These are phyloP conservation scores for Haplosporangium sp. DNA, from an alignment of 371 early-diverging fungal genomes.

Conservation along the genomic window DNA sequence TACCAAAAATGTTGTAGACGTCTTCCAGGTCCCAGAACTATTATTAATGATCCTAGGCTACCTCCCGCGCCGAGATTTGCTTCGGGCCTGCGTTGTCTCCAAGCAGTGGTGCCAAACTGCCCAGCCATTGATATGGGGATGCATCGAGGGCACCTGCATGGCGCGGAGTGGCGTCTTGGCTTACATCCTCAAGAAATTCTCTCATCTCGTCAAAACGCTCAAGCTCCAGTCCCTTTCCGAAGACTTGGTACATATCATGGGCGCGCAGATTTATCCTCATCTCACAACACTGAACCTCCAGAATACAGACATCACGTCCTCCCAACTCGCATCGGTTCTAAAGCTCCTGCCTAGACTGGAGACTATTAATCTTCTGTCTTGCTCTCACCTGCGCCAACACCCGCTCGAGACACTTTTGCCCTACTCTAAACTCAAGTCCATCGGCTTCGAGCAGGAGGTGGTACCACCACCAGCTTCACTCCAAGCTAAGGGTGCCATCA, in stretches of 20 bases:
- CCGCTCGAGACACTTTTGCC: constrained; percentile 7
- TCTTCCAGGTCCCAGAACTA: constrained; percentile 18
- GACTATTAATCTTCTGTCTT: constrained; percentile 10
- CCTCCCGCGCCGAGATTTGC: neutral
- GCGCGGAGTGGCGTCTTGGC: neutral
- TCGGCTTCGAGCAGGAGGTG: constrained; percentile 10
- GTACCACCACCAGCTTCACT: neutral
- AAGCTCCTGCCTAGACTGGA: constrained; percentile 1
- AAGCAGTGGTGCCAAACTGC: constrained; percentile 5
- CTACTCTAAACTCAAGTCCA: constrained; percentile 18
- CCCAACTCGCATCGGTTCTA: constrained; percentile 2
- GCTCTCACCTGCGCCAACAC: neutral
- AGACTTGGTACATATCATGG: neutral
- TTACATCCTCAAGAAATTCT: too few species aligned
- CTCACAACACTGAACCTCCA: constrained; percentile 8
- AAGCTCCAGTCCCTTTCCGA: too few species aligned
- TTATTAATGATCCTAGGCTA: neutral
- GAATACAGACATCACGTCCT: neutral
- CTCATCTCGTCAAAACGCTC: neutral
- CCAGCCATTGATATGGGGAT: constrained; percentile 17
- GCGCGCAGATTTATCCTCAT: too few species aligned
- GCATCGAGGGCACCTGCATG: neutral
- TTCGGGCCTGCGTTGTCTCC: constrained; percentile 6
- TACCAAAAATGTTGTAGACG: neutral
- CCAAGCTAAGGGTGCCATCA: neutral